These are phyloP conservation scores for Clausena lansium DNA, from an alignment of 345 rosid species.

Conservation along the genomic window DNA sequence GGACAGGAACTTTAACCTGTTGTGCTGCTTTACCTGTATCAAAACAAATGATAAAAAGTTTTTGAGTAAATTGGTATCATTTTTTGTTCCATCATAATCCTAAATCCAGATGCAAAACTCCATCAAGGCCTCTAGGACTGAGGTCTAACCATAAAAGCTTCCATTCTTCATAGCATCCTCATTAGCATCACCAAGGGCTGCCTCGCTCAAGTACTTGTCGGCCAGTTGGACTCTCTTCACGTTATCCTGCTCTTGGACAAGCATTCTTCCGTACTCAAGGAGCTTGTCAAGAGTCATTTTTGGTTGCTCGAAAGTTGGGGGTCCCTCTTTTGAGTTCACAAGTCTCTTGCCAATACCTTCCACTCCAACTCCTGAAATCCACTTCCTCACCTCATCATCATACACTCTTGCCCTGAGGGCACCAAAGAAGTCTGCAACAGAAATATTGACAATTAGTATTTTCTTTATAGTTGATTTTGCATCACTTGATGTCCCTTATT, in stretches of 20 bases:
- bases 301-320: conserved; percentile 56
- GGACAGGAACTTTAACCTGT: conserved; percentile 38
- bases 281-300: conserved; percentile 43
- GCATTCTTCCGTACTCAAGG: conserved; percentile 47
- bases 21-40: conserved; percentile 52
- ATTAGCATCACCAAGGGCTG: conserved; percentile 60
- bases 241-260: conserved; percentile 56
- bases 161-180: conserved; percentile 36
- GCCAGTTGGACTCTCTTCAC: conserved; percentile 57
- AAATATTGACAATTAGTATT: conserved; percentile 31
- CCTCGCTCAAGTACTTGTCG: conserved; percentile 48
- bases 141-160: conserved; percentile 36
- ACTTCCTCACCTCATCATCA: conserved; percentile 56
- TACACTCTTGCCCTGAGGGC: conserved; percentile 56
- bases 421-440: conserved; percentile 47
- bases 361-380: conserved; percentile 43
- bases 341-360: conserved; percentile 43
- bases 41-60: conserved; percentile 2
- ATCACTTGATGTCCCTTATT: no score
- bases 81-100: conserved; percentile 1
- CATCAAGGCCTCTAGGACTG: conserved; percentile 18
- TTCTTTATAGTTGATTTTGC: conserved; percentile 10
- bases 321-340: conserved; percentile 52
- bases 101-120: conserved; percentile 13
- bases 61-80: background rate